A percentile compares a stretch with the other conserved stretches of the same genome.
These are phyloP conservation scores for Sarcomyxa edulis DNA, from an alignment of 768 basidiomycete species.

Conservation along the genomic window DNA sequence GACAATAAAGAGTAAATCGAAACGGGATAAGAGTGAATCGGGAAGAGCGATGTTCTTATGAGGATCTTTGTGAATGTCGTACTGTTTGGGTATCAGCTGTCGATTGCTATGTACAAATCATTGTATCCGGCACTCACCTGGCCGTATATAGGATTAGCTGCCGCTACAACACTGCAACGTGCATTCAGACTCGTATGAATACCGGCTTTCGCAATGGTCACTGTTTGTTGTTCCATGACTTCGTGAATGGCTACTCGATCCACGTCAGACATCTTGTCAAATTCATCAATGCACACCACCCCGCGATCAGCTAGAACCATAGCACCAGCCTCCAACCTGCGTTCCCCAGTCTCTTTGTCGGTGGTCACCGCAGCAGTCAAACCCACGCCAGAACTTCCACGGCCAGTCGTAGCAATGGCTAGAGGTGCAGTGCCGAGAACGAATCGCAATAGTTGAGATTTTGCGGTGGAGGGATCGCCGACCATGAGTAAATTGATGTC, in stretches of 20 bases:
- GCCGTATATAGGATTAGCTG: constrained; percentile 98
- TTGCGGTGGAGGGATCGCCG: constrained; percentile 98
- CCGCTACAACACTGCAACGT: constrained; percentile 94
- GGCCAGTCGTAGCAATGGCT: constrained; percentile 96
- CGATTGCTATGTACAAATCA: neutral
- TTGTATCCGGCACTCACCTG: constrained; percentile 49
- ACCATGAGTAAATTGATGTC: constrained; percentile 99
- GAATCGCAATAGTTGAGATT: constrained; percentile 93
- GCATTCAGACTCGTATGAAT: constrained; percentile 99
- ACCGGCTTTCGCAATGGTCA: constrained; percentile 98
- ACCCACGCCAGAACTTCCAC: constrained; percentile 98
- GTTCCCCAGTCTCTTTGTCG: constrained; percentile 96
- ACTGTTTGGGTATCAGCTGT: constrained; percentile 59
- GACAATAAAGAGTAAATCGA: constrained; percentile 96
- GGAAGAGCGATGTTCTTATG: constrained; percentile 98
- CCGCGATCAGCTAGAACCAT: constrained; percentile 99
- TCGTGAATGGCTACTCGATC: constrained; percentile 99
- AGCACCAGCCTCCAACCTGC: constrained; percentile 94
- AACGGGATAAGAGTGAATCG: constrained; percentile 96
- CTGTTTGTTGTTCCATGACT: constrained; percentile 99
- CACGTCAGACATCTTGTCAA: constrained; percentile 99
- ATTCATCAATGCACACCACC: constrained; percentile 99
- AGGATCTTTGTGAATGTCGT: constrained; percentile 99
- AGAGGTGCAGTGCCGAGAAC: constrained; percentile 93
- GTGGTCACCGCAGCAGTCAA: constrained; percentile 97